Percentiles rank a stretch among this genome's conserved stretches.
Conservation (phyloP, 352 stramenopile species). For the Peronosclerospora sorghi region DNA sequence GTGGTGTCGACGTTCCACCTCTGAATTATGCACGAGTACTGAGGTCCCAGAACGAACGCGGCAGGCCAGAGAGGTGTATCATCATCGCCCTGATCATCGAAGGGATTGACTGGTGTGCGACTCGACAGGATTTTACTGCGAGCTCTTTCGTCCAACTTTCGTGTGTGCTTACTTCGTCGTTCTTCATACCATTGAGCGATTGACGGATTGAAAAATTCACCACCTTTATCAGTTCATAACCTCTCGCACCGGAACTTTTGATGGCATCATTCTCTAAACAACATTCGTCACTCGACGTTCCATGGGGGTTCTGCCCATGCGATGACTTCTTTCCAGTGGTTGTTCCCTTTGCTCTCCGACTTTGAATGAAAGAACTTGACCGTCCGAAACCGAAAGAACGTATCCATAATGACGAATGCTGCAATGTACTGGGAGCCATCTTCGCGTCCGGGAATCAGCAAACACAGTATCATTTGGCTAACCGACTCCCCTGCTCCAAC, state of each 20-base stretch:
- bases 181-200: constrained; percentile 3
- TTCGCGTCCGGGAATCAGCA: constrained; percentile 1
- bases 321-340: too few relatives aligned
- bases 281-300: background rate
- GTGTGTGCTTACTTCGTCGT: background rate
- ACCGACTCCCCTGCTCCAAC: background rate
- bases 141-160: background rate
- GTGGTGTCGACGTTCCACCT: background rate
- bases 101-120: constrained; percentile 3
- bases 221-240: constrained; percentile 7
- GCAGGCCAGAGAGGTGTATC: constrained; percentile 4
- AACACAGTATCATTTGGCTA: constrained; percentile 5
- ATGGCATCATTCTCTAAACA: too few relatives aligned
- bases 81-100: too few relatives aligned
- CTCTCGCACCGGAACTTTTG: background rate
- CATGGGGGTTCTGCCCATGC: too few relatives aligned
- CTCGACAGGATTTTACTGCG: constrained; percentile 2
- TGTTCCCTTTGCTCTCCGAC: constrained; percentile 1
- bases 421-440: background rate
- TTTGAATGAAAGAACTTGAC: background rate
- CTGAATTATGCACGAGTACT: constrained; percentile 3
- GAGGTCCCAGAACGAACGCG: constrained; percentile 4
- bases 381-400: background rate
- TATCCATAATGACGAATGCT: background rate
- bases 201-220: background rate